phyloP scores from a whole-genome alignment of 495 filamentous ascomycete genomes.

The Astrothelium subdiscretum region DNA sequence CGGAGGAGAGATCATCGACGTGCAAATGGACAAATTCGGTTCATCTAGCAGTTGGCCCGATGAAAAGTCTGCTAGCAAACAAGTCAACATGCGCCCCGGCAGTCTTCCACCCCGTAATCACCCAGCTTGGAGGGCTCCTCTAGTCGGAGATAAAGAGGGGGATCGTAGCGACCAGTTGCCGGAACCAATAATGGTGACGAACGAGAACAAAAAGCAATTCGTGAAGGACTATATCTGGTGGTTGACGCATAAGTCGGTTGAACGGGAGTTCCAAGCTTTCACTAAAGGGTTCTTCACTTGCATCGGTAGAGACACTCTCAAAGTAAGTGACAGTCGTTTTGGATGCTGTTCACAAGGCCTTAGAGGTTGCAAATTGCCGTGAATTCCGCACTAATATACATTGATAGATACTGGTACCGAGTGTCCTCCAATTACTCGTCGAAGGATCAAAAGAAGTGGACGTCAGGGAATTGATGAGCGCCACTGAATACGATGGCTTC shows the following conservation, averaged over 20 bases:
- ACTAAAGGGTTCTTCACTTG: constrained; percentile 67
- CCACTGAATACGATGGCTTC: constrained; percentile 64
- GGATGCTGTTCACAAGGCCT: too few species aligned
- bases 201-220: constrained; percentile 62
- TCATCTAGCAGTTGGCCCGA: neutral
- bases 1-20: constrained; percentile 44
- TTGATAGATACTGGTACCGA: constrained; percentile 48
- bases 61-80: neutral
- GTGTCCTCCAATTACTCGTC: constrained; percentile 60
- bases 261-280: constrained; percentile 71
- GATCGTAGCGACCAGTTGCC: neutral
- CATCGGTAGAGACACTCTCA: constrained; percentile 54
- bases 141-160: neutral
- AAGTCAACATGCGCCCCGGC: neutral
- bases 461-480: constrained; percentile 53
- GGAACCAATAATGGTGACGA: constrained; percentile 56
- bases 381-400: too few species aligned
- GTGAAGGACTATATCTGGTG: constrained; percentile 83
- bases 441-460: constrained; percentile 75
- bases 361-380: too few species aligned
- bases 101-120: neutral
- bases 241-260: constrained; percentile 66
- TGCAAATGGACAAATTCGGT: constrained; percentile 43
- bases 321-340: constrained; percentile 12
- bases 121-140: neutral